Percentiles rank a stretch among this genome's conserved stretches.
Conservation (phyloP, 2,329 filamentous ascomycete species). For the Cadophora sp. region DNA sequence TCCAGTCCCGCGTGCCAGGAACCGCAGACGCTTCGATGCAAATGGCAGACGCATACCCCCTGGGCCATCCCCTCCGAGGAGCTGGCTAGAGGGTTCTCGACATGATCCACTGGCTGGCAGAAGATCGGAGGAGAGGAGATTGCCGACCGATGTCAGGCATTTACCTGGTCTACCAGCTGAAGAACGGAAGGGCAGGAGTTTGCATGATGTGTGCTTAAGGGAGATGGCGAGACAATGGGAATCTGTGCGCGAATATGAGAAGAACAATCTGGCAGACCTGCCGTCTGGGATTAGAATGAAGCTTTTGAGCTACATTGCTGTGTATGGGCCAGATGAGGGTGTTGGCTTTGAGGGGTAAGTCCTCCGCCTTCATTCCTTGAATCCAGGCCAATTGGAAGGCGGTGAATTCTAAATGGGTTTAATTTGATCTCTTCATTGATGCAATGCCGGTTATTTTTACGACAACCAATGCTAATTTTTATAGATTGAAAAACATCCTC, state of each 20-base stretch:
- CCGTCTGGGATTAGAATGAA: constrained; percentile 60
- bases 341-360: constrained; percentile 54
- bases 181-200: constrained; percentile 22
- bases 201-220: constrained; percentile 59
- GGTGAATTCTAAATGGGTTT: background rate
- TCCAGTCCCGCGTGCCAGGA: constrained; percentile 53
- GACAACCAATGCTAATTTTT: background rate
- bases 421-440: background rate
- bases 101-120: constrained; percentile 37
- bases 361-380: background rate
- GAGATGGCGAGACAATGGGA: constrained; percentile 61
- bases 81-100: constrained; percentile 56
- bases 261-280: constrained; percentile 61
- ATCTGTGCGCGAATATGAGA: constrained; percentile 61
- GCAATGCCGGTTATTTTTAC: background rate
- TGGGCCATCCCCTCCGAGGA: constrained; percentile 64
- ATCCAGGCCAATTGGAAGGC: background rate
- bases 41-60: constrained; percentile 60
- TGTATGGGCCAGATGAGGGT: constrained; percentile 52
- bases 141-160: constrained; percentile 42
- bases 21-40: constrained; percentile 52
- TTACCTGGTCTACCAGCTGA: constrained; percentile 49
- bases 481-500: constrained; percentile 53
- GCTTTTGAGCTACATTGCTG: constrained; percentile 58
- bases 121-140: constrained; percentile 36